Evolutionary conservation across 2,329 filamentous ascomycete species (phyloP), one percentile per base, ranked within the genome.

Genomic region (Catunica adiposa): DNA sequence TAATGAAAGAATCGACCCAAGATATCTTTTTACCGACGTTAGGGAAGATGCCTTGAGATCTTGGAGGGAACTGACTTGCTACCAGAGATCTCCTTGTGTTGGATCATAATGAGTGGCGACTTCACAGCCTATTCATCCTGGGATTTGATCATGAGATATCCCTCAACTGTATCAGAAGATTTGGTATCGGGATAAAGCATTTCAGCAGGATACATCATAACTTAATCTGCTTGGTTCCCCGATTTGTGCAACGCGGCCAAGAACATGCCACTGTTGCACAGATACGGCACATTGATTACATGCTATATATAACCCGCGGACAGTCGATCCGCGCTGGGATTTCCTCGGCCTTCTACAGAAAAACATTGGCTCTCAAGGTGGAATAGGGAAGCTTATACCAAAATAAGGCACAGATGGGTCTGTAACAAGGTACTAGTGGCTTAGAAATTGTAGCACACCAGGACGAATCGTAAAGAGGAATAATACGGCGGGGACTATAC

Each of bases 1-100:
- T 86, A 29, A 80, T 83, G 62, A 80, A 80, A 22, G 76, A 79
- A 42, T 77, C 75, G 59, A 78, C 76, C 80, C 80, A 83, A 4
- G 77, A 76, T 17, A 68, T 11, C 52, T 23, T 23, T 44, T 22
- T 15, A 44, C 3, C 29, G 26, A 37, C 22, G 15, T 17, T 15
- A 34, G 22, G n/a, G 9, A 11, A 22, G 23, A 23, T 7, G 26
- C 17, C 4, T 3, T 15, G 22, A 38, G 17, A 40, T 42, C 31
- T 11, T 38, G n/a, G 17, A 26, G 14, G 9, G 29, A 47, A 9
- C 23, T 9, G 44, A 60, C 64, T 61, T 64, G 69, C 68, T 58
- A 59, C 68, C 67, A 34, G 57, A 61, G 25, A 64, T 63, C 20
- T 61, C 17, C 38, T 66, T 63, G 53, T 65, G 63, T 57, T 70